Percentiles rank a stretch among this genome's conserved stretches.
Conservation (phyloP, 352 stramenopile genomes). For the Globisporangium nagaii region DNA sequence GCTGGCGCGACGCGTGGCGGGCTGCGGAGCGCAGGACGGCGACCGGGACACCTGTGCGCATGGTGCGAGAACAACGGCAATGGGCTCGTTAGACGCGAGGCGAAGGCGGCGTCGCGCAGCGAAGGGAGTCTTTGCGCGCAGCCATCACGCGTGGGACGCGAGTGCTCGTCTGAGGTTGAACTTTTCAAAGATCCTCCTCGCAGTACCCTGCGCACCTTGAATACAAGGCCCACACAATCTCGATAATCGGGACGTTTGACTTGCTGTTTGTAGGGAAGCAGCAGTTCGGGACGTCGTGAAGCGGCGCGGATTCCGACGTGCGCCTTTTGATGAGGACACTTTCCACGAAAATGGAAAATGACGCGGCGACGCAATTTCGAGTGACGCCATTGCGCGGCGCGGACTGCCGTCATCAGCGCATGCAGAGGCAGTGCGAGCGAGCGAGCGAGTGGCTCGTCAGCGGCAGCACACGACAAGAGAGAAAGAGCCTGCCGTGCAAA, state of each 20-base stretch:
- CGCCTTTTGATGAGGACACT: background rate
- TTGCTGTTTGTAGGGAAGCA: background rate
- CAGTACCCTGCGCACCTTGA: background rate
- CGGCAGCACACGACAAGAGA: background rate
- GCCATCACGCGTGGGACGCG: background rate
- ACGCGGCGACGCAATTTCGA: slow-evolving; percentile 1
- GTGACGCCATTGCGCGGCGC: background rate
- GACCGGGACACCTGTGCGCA: slow-evolving; percentile 3
- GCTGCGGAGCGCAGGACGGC: slow-evolving; percentile 1
- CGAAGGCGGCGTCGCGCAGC: too few species aligned
- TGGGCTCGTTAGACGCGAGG: background rate
- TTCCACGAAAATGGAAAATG: background rate
- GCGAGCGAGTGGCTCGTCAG: background rate
- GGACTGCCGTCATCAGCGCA: background rate
- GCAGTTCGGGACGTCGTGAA: slow-evolving; percentile 4
- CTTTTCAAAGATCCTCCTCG: background rate
- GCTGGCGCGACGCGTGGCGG: background rate
- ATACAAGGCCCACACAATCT: background rate
- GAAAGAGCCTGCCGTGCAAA: background rate
- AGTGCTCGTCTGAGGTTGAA: background rate
- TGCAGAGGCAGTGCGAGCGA: background rate
- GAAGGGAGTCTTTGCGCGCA: background rate
- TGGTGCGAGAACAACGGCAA: background rate
- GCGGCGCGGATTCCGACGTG: slow-evolving; percentile 11
- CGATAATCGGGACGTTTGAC: slow-evolving; percentile 1